phyloP scores from a whole-genome alignment of 768 basidiomycete species.

The Boletus barrowsii region DNA sequence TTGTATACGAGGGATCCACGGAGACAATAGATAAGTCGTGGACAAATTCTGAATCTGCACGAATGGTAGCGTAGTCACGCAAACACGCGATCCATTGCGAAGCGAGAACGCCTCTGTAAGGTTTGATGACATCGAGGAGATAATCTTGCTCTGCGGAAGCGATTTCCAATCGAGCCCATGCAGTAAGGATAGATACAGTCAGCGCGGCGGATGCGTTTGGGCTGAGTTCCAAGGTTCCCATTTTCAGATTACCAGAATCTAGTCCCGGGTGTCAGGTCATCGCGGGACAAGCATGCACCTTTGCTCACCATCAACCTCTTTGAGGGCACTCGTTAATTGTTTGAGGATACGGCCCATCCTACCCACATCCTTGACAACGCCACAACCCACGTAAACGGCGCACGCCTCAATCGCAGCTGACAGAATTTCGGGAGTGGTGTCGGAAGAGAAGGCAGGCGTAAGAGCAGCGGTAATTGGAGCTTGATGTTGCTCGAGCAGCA shows the following conservation, averaged over 20 bases:
- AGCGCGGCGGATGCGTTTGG: slow-evolving; percentile 96
- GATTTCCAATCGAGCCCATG: slow-evolving; percentile 92
- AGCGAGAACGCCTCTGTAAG: slow-evolving; percentile 70
- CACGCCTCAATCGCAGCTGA: slow-evolving; percentile 91
- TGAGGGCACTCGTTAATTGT: slow-evolving; percentile 80
- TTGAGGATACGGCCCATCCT: slow-evolving; percentile 95
- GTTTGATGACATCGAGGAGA: slow-evolving; percentile 76
- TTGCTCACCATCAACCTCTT: slow-evolving; percentile 79
- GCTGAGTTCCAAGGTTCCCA: slow-evolving; percentile 86
- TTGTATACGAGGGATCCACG: slow-evolving; percentile 80
- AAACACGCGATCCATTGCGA: slow-evolving; percentile 86
- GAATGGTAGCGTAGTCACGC: slow-evolving; percentile 88
- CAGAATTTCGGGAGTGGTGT: slow-evolving; percentile 93
- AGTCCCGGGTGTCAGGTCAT: slow-evolving; percentile 11
- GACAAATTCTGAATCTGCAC: slow-evolving; percentile 83
- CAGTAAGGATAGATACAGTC: slow-evolving; percentile 86
- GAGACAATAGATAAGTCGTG: slow-evolving; percentile 73
- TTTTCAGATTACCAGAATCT: slow-evolving; percentile 82
- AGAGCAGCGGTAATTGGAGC: slow-evolving; percentile 97
- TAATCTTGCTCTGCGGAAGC: slow-evolving; percentile 73
- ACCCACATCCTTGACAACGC: slow-evolving; percentile 84
- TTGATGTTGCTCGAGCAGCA: slow-evolving; percentile 95
- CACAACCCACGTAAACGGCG: slow-evolving; percentile 92
- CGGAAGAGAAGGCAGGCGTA: slow-evolving; percentile 93
- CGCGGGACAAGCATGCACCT: neutral